Base-by-base conservation (phyloP, 2,329 filamentous ascomycete species). In the Cercospora sp. region DNA sequence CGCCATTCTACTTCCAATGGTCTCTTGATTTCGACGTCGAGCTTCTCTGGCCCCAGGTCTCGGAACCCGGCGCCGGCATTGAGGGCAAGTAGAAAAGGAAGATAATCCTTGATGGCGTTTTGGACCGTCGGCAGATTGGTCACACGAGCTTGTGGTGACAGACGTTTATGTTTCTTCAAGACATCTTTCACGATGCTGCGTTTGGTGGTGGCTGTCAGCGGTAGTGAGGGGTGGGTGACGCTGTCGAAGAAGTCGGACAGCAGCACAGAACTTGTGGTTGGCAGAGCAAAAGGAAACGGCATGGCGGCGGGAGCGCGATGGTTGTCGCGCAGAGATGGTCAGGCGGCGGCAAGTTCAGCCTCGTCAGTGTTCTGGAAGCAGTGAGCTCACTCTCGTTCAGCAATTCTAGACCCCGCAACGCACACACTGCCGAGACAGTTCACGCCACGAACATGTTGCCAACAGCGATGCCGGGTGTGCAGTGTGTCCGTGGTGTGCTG, bases 221-320 rank as follows among this genome's bases (percentile, higher is more conserved):
- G 92, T 51, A 99, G 85, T 0, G 94, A 97, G 3, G 95, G 94
- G 80, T 98, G 94, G 2, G 92, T 93, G 71, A 89, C 87, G 75
- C 91, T 94, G 74, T 82, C 86, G 80, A 96, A 90, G 79, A 85
- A 91, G 42, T 90, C 85, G 23, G 91, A 90, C 77, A 97, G 94
- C 63, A 91, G 90, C 77, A 96, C 90, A 64, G 90, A 87, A 36
- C 93, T 96, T 5, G 94, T 97, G 0, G 94, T 98, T 1, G 95
- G 94, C 33, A 98, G 87, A 10, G 87, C 82, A 76, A 97, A 97
- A 12, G 91, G 91, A 77, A 92, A 98, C 33, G 94, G 94, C 95
- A 98, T 98, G 62, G 28, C 61, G 62, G 59, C 31, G 39, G 20
- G 18, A 51, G 16, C n/a, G 60, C 12, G 30, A 18, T 60, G 16